Conservation (phyloP, 2,329 filamentous ascomycete genomes). For the Arthrobotrys iridis region DNA sequence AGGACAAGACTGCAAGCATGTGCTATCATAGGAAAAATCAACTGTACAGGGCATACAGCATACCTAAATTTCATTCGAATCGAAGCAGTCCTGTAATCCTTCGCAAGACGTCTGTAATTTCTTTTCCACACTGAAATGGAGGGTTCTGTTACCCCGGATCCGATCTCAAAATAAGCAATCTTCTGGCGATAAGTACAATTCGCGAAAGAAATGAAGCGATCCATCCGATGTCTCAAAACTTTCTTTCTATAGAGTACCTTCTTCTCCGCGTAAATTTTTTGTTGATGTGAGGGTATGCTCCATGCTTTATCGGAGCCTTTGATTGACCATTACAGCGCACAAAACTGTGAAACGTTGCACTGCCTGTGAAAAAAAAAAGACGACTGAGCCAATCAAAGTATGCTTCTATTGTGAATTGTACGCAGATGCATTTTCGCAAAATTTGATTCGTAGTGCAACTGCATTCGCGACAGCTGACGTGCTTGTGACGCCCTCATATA, state of each 20-base stretch:
- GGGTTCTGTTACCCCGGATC: constrained; percentile 40
- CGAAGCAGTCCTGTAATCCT: constrained; percentile 1
- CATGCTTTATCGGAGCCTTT: constrained; percentile 23
- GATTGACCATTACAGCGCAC: constrained; percentile 1
- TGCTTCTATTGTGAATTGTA: not conserved
- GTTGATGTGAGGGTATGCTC: not conserved
- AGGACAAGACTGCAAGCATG: constrained; percentile 20
- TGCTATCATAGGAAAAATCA: constrained; percentile 35
- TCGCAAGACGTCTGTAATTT: constrained; percentile 5
- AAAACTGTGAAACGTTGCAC: constrained; percentile 31
- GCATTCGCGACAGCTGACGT: constrained; percentile 24
- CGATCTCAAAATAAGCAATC: constrained; percentile 37
- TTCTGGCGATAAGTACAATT: constrained; percentile 41
- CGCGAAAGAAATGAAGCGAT: constrained; percentile 19
- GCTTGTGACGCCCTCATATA: constrained; percentile 21
- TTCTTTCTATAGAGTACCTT: not conserved
- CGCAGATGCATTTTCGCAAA: not conserved
- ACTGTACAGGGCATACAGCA: constrained; percentile 3
- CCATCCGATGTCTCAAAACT: constrained; percentile 21
- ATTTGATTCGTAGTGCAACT: constrained; percentile 7
- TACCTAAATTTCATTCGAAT: constrained; percentile 1
- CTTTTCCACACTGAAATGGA: constrained; percentile 20
- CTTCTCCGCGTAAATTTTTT: constrained; percentile 2
- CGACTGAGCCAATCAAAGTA: not conserved
- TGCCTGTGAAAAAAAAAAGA: not conserved